phyloP scores from a whole-genome alignment of 2,329 filamentous ascomycete genomes.

The Botrytis fragariae region DNA sequence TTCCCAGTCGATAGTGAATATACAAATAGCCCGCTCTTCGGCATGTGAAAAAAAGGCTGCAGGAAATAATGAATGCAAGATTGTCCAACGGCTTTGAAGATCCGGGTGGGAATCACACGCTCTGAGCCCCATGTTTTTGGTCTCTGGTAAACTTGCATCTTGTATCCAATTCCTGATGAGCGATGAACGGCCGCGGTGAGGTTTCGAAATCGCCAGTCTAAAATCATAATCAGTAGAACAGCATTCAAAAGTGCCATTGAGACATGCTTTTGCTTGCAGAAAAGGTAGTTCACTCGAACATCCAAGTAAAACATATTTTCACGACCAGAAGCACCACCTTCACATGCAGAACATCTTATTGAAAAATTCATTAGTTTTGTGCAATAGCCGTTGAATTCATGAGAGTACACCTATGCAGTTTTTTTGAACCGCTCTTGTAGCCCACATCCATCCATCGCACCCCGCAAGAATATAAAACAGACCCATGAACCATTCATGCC shows the following conservation, averaged over 20 bases:
- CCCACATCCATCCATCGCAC: slow-evolving; percentile 35
- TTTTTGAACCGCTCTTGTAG: slow-evolving; percentile 36
- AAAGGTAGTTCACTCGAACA: background rate
- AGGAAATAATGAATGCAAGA: background rate
- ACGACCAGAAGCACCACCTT: background rate
- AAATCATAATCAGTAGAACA: background rate
- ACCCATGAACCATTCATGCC: slow-evolving; percentile 34
- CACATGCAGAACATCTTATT: slow-evolving; percentile 15
- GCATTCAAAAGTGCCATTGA: background rate
- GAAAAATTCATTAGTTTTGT: slow-evolving; percentile 24
- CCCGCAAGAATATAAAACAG: slow-evolving; percentile 32
- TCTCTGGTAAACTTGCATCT: background rate
- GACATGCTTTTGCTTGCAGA: background rate
- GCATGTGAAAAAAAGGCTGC: background rate
- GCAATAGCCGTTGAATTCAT: slow-evolving; percentile 39
- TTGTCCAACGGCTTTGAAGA: background rate
- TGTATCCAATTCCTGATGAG: background rate
- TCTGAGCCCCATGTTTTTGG: background rate
- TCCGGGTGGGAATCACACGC: background rate
- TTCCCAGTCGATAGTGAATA: background rate
- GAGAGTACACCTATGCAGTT: slow-evolving; percentile 41
- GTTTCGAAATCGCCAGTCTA: background rate
- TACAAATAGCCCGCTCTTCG: background rate
- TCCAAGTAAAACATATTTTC: background rate
- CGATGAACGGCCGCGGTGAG: background rate